Conservation (phyloP, 1,284 basidiomycete genomes). For the Irpex sp. region DNA sequence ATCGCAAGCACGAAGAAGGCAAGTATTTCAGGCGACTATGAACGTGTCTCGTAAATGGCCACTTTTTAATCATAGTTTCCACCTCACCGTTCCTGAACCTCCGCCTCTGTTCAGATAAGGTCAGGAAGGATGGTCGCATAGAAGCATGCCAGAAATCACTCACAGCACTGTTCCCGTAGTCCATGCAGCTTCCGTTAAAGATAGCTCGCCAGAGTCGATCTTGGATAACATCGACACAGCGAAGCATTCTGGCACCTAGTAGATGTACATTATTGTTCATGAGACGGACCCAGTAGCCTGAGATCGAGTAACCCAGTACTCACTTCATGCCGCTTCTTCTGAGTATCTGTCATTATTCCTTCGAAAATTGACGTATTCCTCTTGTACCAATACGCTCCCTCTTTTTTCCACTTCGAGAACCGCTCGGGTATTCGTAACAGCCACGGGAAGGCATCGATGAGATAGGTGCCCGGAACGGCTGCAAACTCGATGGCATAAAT, state of each 20-base stretch:
- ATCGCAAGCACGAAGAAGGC: conserved; percentile 11
- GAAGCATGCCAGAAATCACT: neutral
- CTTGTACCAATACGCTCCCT: too few species aligned
- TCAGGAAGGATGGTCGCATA: neutral
- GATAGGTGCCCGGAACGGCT: too few species aligned
- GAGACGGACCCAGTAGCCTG: neutral
- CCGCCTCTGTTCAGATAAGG: neutral
- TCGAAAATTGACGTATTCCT: too few species aligned
- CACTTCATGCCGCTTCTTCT: neutral
- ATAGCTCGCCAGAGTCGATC: neutral
- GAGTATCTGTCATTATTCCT: neutral
- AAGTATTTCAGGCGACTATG: neutral
- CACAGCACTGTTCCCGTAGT: neutral
- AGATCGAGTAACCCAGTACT: neutral
- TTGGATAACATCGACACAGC: neutral
- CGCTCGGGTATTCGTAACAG: too few species aligned
- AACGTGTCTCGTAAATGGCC: neutral
- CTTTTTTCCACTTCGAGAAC: too few species aligned
- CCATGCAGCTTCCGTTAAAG: neutral
- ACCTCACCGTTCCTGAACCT: neutral
- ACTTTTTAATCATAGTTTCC: neutral
- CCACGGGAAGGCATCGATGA: too few species aligned
- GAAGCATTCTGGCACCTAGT: neutral
- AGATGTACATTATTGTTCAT: neutral
- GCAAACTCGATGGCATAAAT: too few species aligned